Percentiles rank a stretch among this genome's conserved stretches.
Evolutionary conservation across 1,284 basidiomycete genomes (phyloP).

Genomic region (Agaricales sp.): DNA sequence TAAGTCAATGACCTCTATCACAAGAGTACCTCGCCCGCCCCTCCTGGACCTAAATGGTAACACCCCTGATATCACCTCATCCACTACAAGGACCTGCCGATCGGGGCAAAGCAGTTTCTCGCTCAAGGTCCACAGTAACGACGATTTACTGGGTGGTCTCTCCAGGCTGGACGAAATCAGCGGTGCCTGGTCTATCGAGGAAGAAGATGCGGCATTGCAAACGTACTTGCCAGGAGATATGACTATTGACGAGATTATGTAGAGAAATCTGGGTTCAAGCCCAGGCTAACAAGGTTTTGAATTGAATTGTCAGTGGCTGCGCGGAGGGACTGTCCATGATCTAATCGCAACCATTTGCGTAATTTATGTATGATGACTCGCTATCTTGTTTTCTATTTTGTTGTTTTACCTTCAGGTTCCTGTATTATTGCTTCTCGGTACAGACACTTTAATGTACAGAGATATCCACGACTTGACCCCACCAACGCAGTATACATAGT

Average conservation of each 20-base stretch:
- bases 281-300: too few relatives aligned
- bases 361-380: too few relatives aligned
- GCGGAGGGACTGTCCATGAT: too few relatives aligned
- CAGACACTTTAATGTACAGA: too few relatives aligned
- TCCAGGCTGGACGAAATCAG: neutral
- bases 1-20: neutral
- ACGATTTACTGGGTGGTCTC: neutral
- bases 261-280: too few relatives aligned
- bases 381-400: too few relatives aligned
- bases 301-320: too few relatives aligned
- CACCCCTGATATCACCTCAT: neutral
- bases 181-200: neutral
- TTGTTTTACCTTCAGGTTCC: too few relatives aligned
- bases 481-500: too few relatives aligned
- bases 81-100: neutral
- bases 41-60: neutral
- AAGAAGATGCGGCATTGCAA: neutral
- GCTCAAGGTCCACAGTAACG: neutral
- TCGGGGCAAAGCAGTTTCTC: neutral
- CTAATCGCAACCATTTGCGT: too few relatives aligned
- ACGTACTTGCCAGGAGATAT: neutral
- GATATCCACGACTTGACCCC: too few relatives aligned
- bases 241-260: slow-evolving; percentile 1
- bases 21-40: neutral
- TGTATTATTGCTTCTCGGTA: too few relatives aligned